A percentile compares a stretch with the other conserved stretches of the same genome.
These are phyloP conservation scores for Fusarium oligoseptatum DNA, from an alignment of 2,329 filamentous ascomycete species.

Conservation along the genomic window DNA sequence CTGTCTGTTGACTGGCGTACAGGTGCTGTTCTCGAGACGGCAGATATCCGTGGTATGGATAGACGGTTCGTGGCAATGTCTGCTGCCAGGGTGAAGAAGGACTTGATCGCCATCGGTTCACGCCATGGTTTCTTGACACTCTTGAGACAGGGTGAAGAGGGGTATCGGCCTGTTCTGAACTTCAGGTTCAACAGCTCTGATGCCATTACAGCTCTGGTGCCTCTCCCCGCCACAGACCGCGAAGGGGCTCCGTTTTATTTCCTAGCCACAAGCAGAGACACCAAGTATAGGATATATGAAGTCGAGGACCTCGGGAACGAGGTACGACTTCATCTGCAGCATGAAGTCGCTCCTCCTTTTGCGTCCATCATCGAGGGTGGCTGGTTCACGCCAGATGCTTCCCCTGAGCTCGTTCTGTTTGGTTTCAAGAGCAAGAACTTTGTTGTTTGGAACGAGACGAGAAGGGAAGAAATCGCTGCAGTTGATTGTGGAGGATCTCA, in stretches of 20 bases:
- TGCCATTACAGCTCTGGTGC: conserved; percentile 76
- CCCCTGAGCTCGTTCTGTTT: conserved; percentile 75
- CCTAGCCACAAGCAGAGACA: conserved; percentile 82
- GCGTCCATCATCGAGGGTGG: conserved; percentile 82
- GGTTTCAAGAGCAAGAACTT: conserved; percentile 87
- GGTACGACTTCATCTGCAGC: conserved; percentile 64
- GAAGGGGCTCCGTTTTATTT: conserved; percentile 59
- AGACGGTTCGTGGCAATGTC: conserved; percentile 64
- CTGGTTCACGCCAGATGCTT: conserved; percentile 62
- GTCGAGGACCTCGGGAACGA: conserved; percentile 45
- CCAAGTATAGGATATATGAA: conserved; percentile 76
- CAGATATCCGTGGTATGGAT: conserved; percentile 56
- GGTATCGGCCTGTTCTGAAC: conserved; percentile 49
- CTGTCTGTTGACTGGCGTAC: conserved; percentile 55
- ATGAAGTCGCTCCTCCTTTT: conserved; percentile 78
- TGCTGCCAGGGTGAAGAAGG: conserved; percentile 55
- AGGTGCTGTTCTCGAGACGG: conserved; percentile 46
- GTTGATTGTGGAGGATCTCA: conserved; percentile 90
- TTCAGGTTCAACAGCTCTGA: conserved; percentile 64
- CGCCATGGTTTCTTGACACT: conserved; percentile 63
- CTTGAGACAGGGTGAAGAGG: conserved; percentile 42
- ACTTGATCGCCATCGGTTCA: conserved; percentile 66
- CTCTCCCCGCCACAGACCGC: conserved; percentile 53
- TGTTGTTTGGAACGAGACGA: conserved; percentile 82
- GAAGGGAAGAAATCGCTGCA: conserved; percentile 75